These are phyloP conservation scores for Phaffia australis DNA, from an alignment of 768 basidiomycete genomes.

Conservation along the genomic window DNA sequence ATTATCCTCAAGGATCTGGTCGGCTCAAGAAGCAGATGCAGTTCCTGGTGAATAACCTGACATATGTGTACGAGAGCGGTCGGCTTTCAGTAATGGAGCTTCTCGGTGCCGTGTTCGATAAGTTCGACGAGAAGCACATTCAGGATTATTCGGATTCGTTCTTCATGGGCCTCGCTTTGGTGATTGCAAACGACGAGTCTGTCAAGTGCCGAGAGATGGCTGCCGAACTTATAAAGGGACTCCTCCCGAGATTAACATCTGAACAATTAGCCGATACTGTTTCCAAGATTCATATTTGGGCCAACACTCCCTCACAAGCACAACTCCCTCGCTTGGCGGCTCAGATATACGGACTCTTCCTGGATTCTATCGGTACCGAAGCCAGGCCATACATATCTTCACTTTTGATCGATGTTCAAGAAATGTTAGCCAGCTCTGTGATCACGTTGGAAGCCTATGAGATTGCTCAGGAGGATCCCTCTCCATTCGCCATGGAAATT, in stretches of 20 bases:
- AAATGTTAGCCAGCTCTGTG: slow-evolving; percentile 18
- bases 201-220: slow-evolving; percentile 81
- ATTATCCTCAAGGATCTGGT: slow-evolving; percentile 92
- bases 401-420: slow-evolving; percentile 20
- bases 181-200: slow-evolving; percentile 86
- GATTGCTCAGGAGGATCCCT: slow-evolving; percentile 38
- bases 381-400: slow-evolving; percentile 28
- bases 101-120: slow-evolving; percentile 66
- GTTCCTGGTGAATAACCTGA: slow-evolving; percentile 82
- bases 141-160: slow-evolving; percentile 75
- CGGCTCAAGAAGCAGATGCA: slow-evolving; percentile 77
- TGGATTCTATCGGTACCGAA: slow-evolving; percentile 51
- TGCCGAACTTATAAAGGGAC: slow-evolving; percentile 63
- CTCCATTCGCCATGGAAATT: slow-evolving; percentile 31
- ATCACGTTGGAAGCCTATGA: slow-evolving; percentile 37
- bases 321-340: slow-evolving; percentile 61
- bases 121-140: slow-evolving; percentile 66
- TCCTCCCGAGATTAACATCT: slow-evolving; percentile 59
- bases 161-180: slow-evolving; percentile 84
- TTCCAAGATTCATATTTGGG: slow-evolving; percentile 71
- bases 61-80: slow-evolving; percentile 81
- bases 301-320: slow-evolving; percentile 49
- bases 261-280: slow-evolving; percentile 50
- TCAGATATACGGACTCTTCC: slow-evolving; percentile 69
- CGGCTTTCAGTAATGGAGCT: slow-evolving; percentile 89